Percentiles rank a stretch among this genome's conserved stretches.
Conservation (phyloP, 164 flowering plant species). For the Echeveria elegans region DNA sequence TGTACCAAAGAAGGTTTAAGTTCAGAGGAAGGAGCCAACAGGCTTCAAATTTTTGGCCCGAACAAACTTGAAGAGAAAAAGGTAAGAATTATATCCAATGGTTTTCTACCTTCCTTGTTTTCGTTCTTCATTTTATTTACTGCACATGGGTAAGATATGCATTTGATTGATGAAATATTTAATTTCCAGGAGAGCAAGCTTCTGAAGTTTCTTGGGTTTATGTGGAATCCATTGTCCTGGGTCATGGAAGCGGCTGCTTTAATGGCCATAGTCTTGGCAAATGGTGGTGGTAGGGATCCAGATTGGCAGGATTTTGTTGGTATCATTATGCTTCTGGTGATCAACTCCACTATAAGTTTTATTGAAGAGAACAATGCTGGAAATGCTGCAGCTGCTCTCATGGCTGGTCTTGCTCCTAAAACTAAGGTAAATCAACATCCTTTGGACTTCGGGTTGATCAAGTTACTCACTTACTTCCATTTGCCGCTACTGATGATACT, state of each 20-base stretch:
- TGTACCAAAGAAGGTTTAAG: constrained; percentile 9
- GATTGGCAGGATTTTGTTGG: constrained; percentile 84
- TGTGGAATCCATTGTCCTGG: constrained; percentile 84
- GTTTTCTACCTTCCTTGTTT: background rate
- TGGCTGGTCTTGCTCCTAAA: constrained; percentile 80
- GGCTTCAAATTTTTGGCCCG: constrained; percentile 7
- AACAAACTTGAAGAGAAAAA: constrained; percentile 10
- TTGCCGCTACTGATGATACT: background rate
- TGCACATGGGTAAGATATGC: background rate
- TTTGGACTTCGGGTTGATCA: background rate
- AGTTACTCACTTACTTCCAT: too few relatives aligned
- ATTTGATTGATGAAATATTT: constrained; percentile 4
- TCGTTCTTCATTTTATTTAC: background rate
- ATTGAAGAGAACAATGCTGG: constrained; percentile 81
- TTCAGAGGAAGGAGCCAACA: constrained; percentile 8
- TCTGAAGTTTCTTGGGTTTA: constrained; percentile 70
- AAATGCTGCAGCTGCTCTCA: constrained; percentile 73
- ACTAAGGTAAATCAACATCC: constrained; percentile 38
- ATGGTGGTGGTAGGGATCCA: constrained; percentile 58
- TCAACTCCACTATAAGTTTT: constrained; percentile 71
- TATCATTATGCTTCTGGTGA: constrained; percentile 43
- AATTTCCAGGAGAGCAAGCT: constrained; percentile 54
- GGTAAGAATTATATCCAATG: background rate
- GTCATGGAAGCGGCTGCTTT: constrained; percentile 78
- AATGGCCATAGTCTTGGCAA: constrained; percentile 70